These are phyloP conservation scores for Candida coleopterorum DNA, from an alignment of 805 yeast species.

Conservation along the genomic window DNA sequence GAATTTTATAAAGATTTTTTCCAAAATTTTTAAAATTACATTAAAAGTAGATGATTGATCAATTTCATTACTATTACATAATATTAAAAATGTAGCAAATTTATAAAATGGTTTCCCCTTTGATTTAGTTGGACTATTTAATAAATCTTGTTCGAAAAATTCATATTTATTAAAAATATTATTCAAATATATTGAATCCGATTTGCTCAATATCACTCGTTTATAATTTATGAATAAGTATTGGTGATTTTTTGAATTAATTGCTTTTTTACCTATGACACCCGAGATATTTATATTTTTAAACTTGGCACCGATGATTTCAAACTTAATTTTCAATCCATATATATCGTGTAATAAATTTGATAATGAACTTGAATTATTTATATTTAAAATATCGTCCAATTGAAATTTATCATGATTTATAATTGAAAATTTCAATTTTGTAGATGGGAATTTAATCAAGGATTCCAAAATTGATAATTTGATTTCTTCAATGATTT, in stretches of 20 bases:
- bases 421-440: constrained; percentile 3
- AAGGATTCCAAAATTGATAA: constrained; percentile 22
- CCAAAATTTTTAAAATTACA: constrained; percentile 4
- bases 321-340: constrained; percentile 13
- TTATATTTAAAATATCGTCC: constrained; percentile 3
- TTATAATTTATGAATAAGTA: constrained; percentile 43
- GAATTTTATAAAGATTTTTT: constrained; percentile 6
- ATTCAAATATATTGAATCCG: constrained; percentile 17
- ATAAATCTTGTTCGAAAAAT: constrained; percentile 11
- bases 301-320: constrained; percentile 21
- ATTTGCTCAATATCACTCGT: constrained; percentile 13
- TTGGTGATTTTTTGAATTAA: constrained; percentile 37
- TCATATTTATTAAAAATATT: constrained; percentile 17
- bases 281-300: constrained; percentile 28
- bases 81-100: constrained; percentile 37
- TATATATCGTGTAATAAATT: constrained; percentile 4
- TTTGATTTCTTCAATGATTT: constrained; percentile 24
- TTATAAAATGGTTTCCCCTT: constrained; percentile 25
- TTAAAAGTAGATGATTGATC: constrained; percentile 11
- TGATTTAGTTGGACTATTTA: constrained; percentile 4
- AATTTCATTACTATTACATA: constrained; percentile 20
- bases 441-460: constrained; percentile 16
- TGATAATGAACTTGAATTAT: background rate
- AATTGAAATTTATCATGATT: constrained; percentile 7
- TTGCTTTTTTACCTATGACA: constrained; percentile 32